These are phyloP conservation scores for Coprinopsis cinerea DNA, from an alignment of 768 basidiomycete species.

Conservation along the genomic window DNA sequence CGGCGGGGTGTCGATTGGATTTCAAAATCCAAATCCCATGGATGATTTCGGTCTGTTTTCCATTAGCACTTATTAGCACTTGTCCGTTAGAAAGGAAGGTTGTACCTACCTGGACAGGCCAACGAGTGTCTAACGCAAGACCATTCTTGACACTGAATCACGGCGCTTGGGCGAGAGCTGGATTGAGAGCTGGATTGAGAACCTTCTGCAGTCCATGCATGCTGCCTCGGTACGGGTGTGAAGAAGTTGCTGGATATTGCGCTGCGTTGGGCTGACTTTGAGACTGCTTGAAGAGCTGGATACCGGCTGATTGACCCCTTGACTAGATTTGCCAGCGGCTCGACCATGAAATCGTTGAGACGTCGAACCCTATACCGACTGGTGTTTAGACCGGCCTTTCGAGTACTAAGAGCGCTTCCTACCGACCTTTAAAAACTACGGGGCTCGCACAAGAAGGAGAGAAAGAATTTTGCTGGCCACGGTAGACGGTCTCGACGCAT, in stretches of 20 bases:
- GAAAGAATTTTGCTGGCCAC: not conserved
- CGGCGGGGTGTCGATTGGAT: slow-evolving; percentile 3
- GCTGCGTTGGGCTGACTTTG: slow-evolving; percentile 17
- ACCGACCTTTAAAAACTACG: not conserved
- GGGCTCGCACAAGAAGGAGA: not conserved
- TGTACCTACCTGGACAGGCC: slow-evolving; percentile 47
- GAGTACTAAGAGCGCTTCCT: not conserved
- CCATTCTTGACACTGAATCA: slow-evolving; percentile 39
- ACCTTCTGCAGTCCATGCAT: slow-evolving; percentile 20
- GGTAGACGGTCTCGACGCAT: not conserved
- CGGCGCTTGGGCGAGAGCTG: slow-evolving; percentile 3
- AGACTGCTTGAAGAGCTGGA: not conserved
- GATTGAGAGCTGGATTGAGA: not conserved
- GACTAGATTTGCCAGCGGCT: slow-evolving; percentile 40
- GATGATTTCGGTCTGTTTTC: slow-evolving; percentile 7
- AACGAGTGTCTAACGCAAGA: slow-evolving; percentile 43
- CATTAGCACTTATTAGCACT: too few species aligned
- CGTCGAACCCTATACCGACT: not conserved
- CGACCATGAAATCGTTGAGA: slow-evolving; percentile 43
- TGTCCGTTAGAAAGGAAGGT: too few species aligned
- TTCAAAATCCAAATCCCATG: slow-evolving; percentile 6
- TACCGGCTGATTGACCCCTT: slow-evolving; percentile 7
- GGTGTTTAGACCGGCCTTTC: not conserved
- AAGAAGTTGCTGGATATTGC: slow-evolving; percentile 45
- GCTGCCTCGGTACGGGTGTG: slow-evolving; percentile 44